Percentiles rank a stretch among this genome's conserved stretches.
Evolutionary conservation across 2,329 filamentous ascomycete species (phyloP).

Genomic region (Juglanconis sp.): DNA sequence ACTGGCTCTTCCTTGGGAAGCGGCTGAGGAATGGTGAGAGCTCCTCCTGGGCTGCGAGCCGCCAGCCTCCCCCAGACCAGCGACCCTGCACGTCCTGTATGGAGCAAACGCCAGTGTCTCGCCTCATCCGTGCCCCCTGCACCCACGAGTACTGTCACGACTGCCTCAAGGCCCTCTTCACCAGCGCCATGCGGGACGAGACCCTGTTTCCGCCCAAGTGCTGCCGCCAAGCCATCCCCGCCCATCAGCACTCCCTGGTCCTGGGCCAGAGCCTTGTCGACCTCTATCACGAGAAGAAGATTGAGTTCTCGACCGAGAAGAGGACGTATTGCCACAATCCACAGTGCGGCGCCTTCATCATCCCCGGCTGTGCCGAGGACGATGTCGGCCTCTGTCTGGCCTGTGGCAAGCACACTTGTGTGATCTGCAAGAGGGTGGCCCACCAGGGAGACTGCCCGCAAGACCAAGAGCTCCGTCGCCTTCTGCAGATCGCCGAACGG

Average conservation of each 20-base stretch:
- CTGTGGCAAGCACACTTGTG: slow-evolving; percentile 46
- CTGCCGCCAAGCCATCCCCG: neutral
- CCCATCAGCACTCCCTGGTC: neutral
- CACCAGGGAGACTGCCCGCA: slow-evolving; percentile 48
- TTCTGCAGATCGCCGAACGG: slow-evolving; percentile 37
- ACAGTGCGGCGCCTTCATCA: slow-evolving; percentile 47
- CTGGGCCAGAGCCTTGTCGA: slow-evolving; percentile 25
- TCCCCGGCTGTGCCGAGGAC: neutral
- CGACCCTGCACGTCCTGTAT: neutral
- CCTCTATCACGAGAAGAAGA: slow-evolving; percentile 39
- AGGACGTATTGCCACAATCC: slow-evolving; percentile 48
- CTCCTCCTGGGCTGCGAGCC: neutral
- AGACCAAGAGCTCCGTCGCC: slow-evolving; percentile 36
- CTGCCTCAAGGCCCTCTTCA: neutral
- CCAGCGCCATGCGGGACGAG: neutral
- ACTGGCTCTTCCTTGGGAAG: neutral
- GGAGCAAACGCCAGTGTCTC: neutral
- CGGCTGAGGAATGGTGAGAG: neutral
- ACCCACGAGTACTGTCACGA: neutral
- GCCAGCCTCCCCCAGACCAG: neutral
- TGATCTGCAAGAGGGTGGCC: slow-evolving; percentile 42
- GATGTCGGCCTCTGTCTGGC: slow-evolving; percentile 38
- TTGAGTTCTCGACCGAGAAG: slow-evolving; percentile 46
- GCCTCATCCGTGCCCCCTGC: neutral
- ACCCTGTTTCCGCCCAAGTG: neutral